Conservation (phyloP, 805 yeast genomes). For the Phaffomyces opuntiae region DNA sequence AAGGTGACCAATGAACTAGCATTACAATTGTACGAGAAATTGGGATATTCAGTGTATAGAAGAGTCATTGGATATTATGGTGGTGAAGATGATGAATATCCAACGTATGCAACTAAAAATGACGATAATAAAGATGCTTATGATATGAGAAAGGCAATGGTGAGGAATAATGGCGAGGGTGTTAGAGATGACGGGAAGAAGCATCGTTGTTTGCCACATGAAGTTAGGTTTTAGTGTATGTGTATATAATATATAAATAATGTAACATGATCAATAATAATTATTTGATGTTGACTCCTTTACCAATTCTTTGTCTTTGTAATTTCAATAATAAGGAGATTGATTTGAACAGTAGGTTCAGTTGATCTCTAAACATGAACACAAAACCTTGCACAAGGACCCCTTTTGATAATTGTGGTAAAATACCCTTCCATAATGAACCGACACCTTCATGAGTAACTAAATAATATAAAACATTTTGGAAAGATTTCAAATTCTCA, state of each 20-base stretch:
- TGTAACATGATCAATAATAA: too few relatives aligned
- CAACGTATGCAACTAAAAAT: constrained; percentile 31
- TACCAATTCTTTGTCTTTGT: not conserved
- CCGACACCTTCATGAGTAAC: constrained; percentile 54
- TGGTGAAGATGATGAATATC: constrained; percentile 35
- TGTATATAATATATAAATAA: not conserved
- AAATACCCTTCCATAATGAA: constrained; percentile 73
- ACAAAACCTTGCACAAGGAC: constrained; percentile 78
- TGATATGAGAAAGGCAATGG: constrained; percentile 70
- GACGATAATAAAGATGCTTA: constrained; percentile 79
- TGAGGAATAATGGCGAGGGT: constrained; percentile 47
- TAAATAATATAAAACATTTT: constrained; percentile 54
- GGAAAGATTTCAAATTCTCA: constrained; percentile 48
- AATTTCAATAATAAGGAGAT: constrained; percentile 1
- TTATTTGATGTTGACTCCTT: too few relatives aligned
- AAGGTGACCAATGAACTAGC: constrained; percentile 80
- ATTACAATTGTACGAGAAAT: constrained; percentile 70
- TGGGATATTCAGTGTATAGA: constrained; percentile 81
- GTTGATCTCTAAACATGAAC: constrained; percentile 54
- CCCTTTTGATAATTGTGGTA: constrained; percentile 77
- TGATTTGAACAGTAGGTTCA: constrained; percentile 19
- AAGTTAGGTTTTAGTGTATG: constrained; percentile 43
- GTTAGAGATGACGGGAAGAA: constrained; percentile 55
- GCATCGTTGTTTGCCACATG: constrained; percentile 57
- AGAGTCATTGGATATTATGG: constrained; percentile 89